Evolutionary conservation across 208 protist genomes (phyloP), one percentile per base, ranked within the genome.

Genomic region (Naegleria gruberi): DNA sequence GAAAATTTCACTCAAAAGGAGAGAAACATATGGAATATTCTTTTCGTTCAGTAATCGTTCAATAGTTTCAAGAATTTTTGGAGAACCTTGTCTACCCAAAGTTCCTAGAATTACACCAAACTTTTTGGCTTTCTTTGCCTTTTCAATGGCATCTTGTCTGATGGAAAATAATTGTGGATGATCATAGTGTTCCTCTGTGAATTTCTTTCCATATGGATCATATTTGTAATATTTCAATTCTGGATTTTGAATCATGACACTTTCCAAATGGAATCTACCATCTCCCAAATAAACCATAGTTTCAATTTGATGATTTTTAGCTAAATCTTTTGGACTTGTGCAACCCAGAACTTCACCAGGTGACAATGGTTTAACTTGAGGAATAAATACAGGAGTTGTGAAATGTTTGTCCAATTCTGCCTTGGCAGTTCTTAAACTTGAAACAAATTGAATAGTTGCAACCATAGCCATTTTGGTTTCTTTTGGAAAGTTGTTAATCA

Each of bases 191-290:
- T 99, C 98, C 19, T 89, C 85, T 4, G 97, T 96, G 47, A 99
- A 93, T 42, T 92, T 94, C 91, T 99, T 99, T 74, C 93, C 95
- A 93, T 99, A 99, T 0, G 98, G 98, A 91, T 99, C 65, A 45
- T 92, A 95, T 51, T 94, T 90, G 90, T 96, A 97, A 0, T 97
- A 95, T 41, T 95, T 92, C 0, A 99, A 87, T 19, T 86, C 87
- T 23, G 98, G 98, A 93, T 99, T 99, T 30, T 95, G 94, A 74
- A 99, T 99, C 94, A 99, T 98, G 83, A 99, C 98, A 0, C 97
- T 97, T 94, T 99, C 98, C 8, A 99, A 93, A 93, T 99, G 98
- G 92, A 99, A 99, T 86, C 98, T 93, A 30, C 98, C 98, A 91
- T 99, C 98, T 43, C 97, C 98, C 1, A 99, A 30, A 88, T 65